These are phyloP conservation scores for Puccinellia tenuiflora DNA, from an alignment of 176 grass and related monocot genomes.

Conservation along the genomic window DNA sequence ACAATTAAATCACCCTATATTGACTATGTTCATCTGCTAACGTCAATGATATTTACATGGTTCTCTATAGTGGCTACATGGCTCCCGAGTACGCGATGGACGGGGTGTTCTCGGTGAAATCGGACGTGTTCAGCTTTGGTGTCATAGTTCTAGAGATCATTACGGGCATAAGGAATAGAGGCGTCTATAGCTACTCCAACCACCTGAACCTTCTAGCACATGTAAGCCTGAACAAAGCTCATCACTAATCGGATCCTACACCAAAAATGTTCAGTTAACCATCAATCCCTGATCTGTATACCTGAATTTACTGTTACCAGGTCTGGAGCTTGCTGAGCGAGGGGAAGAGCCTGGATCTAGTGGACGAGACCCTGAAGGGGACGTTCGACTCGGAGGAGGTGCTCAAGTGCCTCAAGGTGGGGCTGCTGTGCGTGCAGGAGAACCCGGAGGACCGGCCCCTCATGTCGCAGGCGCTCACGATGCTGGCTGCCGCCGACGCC, in stretches of 20 bases:
- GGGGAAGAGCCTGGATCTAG: constrained; percentile 37
- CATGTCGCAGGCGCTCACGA: constrained; percentile 47
- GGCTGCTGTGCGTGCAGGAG: constrained; percentile 57
- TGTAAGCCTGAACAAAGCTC: constrained; percentile 16
- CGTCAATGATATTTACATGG: neutral
- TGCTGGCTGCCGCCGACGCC: constrained; percentile 37
- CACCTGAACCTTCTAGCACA: constrained; percentile 49
- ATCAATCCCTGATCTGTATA: neutral
- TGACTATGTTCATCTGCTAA: neutral
- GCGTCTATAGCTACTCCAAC: constrained; percentile 30
- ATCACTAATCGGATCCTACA: neutral
- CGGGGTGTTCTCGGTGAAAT: constrained; percentile 60
- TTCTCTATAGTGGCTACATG: constrained; percentile 48
- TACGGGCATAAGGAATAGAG: constrained; percentile 47
- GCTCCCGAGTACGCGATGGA: constrained; percentile 67
- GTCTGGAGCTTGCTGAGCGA: constrained; percentile 45
- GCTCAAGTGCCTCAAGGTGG: constrained; percentile 42
- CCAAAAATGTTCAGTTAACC: neutral
- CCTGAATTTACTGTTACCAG: neutral
- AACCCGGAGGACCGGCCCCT: constrained; percentile 47
- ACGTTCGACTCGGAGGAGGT: constrained; percentile 35
- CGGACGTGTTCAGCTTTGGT: constrained; percentile 69
- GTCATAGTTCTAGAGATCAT: constrained; percentile 60
- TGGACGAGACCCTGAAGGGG: constrained; percentile 33
- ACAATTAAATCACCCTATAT: neutral